Percentiles rank a stretch among this genome's conserved stretches.
These are phyloP conservation scores for Gossypium anomalum DNA, from an alignment of 345 rosid genomes.

Conservation along the genomic window DNA sequence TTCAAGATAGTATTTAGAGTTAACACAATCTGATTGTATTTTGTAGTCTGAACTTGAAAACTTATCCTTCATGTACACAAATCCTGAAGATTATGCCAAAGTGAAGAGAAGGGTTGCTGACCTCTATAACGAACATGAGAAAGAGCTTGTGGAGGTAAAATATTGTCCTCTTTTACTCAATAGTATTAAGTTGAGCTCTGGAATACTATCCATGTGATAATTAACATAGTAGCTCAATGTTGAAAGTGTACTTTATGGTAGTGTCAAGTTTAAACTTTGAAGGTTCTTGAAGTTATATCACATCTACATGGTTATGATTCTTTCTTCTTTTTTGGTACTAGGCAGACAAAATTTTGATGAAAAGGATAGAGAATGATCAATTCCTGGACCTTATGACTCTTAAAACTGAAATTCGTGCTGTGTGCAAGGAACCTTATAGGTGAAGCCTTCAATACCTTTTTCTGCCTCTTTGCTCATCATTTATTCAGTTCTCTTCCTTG, in stretches of 20 bases:
- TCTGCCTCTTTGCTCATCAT: slow-evolving; percentile 17
- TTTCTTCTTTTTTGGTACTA: slow-evolving; percentile 21
- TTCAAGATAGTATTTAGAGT: not conserved
- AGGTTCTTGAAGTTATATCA: not conserved
- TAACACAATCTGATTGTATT: not conserved
- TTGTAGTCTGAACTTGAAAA: slow-evolving; percentile 97
- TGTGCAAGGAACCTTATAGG: slow-evolving; percentile 95
- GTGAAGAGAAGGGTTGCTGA: slow-evolving; percentile 78
- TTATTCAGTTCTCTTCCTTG: slow-evolving; percentile 7
- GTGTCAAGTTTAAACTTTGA: not conserved
- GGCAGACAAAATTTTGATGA: slow-evolving; percentile 87
- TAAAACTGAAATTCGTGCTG: slow-evolving; percentile 73
- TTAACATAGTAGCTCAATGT: not conserved
- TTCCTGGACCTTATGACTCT: slow-evolving; percentile 86
- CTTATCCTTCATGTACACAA: slow-evolving; percentile 88
- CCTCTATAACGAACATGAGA: slow-evolving; percentile 70
- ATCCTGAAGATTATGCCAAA: slow-evolving; percentile 83
- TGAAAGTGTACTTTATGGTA: not conserved
- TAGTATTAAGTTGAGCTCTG: not conserved
- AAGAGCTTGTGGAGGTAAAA: not conserved
- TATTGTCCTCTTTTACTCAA: not conserved
- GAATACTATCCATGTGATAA: not conserved
- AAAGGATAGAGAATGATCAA: slow-evolving; percentile 92
- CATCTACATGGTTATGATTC: not conserved
- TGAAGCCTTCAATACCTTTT: slow-evolving; percentile 25